These are phyloP conservation scores for Alternaria postmessia DNA, from an alignment of 2,329 filamentous ascomycete species.

Conservation along the genomic window DNA sequence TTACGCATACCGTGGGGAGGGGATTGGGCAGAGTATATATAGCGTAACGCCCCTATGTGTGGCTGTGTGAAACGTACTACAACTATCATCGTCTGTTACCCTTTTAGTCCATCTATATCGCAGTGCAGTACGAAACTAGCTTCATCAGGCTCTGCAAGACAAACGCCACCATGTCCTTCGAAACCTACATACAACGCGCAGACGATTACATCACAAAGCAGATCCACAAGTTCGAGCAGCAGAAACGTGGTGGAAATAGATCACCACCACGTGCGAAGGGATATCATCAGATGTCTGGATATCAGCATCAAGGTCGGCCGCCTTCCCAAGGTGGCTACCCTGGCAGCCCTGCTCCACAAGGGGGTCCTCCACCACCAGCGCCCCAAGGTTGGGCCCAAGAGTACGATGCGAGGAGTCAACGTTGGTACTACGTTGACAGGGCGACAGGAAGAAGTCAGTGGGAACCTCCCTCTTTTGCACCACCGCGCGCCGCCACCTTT, in stretches of 20 bases:
- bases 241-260: slow-evolving; percentile 16
- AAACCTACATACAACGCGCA: slow-evolving; percentile 25
- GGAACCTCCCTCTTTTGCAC: slow-evolving; percentile 53
- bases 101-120: not conserved
- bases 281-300: slow-evolving; percentile 15
- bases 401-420: slow-evolving; percentile 67
- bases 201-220: slow-evolving; percentile 28
- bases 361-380: slow-evolving; percentile 23
- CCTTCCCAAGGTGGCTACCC: slow-evolving; percentile 11
- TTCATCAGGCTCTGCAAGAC: not conserved
- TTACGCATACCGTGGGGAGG: slow-evolving; percentile 19
- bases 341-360: slow-evolving; percentile 11
- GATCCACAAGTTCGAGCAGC: slow-evolving; percentile 30
- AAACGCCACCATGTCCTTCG: slow-evolving; percentile 18
- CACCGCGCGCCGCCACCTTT: slow-evolving; percentile 1
- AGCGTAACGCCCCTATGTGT: slow-evolving; percentile 3
- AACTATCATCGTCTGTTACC: slow-evolving; percentile 1
- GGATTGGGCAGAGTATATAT: slow-evolving; percentile 17
- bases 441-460: slow-evolving; percentile 68
- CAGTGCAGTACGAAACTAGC: not conserved
- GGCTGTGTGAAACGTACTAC: slow-evolving; percentile 14
- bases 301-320: slow-evolving; percentile 1
- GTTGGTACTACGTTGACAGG: slow-evolving; percentile 70
- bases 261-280: slow-evolving; percentile 13
- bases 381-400: slow-evolving; percentile 66